Evolutionary conservation across 768 basidiomycete genomes (phyloP).

Genomic region (Lepiota venenata): DNA sequence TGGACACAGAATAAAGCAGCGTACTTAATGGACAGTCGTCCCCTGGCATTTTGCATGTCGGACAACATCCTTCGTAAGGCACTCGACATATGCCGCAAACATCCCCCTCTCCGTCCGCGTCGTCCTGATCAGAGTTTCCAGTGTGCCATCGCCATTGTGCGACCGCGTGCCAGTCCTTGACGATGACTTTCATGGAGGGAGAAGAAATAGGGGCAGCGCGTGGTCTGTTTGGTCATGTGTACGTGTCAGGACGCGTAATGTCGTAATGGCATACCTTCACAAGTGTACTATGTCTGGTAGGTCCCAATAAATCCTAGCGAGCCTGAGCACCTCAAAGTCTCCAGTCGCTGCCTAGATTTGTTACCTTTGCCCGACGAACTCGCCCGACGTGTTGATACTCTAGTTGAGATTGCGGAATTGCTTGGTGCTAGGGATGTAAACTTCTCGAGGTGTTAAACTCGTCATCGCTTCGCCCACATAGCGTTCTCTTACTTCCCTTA

Average conservation of each 20-base stretch:
- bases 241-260: conserved; percentile 21
- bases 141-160: conserved; percentile 89
- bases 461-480: background rate
- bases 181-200: conserved; percentile 65
- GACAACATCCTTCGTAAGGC: conserved; percentile 92
- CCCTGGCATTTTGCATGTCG: conserved; percentile 93
- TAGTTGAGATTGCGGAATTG: conserved; percentile 23
- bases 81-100: conserved; percentile 88
- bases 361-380: conserved; percentile 16
- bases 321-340: background rate
- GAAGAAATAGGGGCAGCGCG: background rate
- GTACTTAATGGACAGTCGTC: conserved; percentile 50
- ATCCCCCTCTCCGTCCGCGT: conserved; percentile 50
- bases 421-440: conserved; percentile 33
- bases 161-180: conserved; percentile 87
- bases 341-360: background rate
- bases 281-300: background rate
- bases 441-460: conserved; percentile 26
- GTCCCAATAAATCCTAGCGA: too few species aligned
- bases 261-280: background rate
- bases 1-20: background rate
- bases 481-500: background rate
- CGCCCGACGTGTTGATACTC: conserved; percentile 18
- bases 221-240: conserved; percentile 24
- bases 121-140: conserved; percentile 32